Conservation (phyloP, 495 filamentous ascomycete genomes). For the Parathielavia appendiculata region DNA sequence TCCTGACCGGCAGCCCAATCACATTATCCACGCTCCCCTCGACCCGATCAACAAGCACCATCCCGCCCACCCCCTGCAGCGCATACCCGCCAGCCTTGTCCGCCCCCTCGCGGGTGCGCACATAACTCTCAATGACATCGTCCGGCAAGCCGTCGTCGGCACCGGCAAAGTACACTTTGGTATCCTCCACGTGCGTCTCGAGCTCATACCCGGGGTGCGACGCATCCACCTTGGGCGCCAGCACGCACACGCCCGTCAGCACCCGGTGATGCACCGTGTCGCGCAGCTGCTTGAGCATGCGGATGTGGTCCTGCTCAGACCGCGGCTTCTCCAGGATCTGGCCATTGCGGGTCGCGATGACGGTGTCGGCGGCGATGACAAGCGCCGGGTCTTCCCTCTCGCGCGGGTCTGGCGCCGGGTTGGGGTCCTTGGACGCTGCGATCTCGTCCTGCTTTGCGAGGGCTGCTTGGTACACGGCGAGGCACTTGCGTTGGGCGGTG, state of each 20-base stretch:
- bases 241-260: constrained; percentile 73
- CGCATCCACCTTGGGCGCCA: constrained; percentile 73
- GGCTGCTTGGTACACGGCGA: constrained; percentile 67
- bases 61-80: constrained; percentile 77
- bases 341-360: constrained; percentile 73
- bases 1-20: constrained; percentile 82
- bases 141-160: constrained; percentile 70
- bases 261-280: constrained; percentile 69
- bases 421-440: constrained; percentile 5
- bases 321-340: constrained; percentile 84
- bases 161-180: constrained; percentile 67
- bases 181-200: constrained; percentile 80
- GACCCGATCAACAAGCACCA: constrained; percentile 77
- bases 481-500: constrained; percentile 77
- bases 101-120: constrained; percentile 82
- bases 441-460: constrained; percentile 44
- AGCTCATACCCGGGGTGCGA: constrained; percentile 78
- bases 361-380: constrained; percentile 86
- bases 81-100: constrained; percentile 98
- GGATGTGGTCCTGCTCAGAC: constrained; percentile 69
- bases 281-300: constrained; percentile 74
- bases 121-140: constrained; percentile 69
- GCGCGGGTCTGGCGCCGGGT: constrained; percentile 26
- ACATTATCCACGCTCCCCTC: constrained; percentile 93
- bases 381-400: constrained; percentile 65